Evolutionary conservation across 2,329 filamentous ascomycete species (phyloP), one percentile per base, ranked within the genome.

Genomic region (Arthroderma uncinatum): DNA sequence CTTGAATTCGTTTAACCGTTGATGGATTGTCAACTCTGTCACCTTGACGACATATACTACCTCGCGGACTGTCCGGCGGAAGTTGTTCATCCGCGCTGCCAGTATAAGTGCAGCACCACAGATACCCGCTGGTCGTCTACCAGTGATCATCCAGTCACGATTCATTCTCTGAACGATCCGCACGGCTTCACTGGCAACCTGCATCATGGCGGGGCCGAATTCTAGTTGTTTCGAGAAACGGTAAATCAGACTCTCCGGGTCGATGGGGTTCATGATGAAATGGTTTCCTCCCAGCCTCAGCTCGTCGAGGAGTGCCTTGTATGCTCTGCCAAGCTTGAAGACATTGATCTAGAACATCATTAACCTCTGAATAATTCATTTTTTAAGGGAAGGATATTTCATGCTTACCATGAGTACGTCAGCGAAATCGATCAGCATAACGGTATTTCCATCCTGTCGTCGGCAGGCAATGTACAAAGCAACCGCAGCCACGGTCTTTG

Each of bases 11-110:
- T 91, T 85, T 8, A 98, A 76, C 60, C 93, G 89, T 68, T 92
- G 89, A 66, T 90, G 87, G 59, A 98, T 89, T 6, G 93, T 98
- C 60, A 89, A 82, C 62, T 94, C 94, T 42, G 91, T 94, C 54
- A 97, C 91, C 69, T 96, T 97, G 69, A 96, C 92, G 37, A 96
- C 88, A 69, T 95, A 97, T n/a, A 97, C 92, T 7, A 98, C 87
- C 72, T 98, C 93, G 30, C 90, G 83, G 10, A 95, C 84, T 0
- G 90, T 95, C 16, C 93, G 85, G 47, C 92, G 86, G 68, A 94
- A 98, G 71, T 97, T 97, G 79, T 96, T 95, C 86, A 97, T 97
- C 55, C 93, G 87, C 7, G 93, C 92, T 5, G 93, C 93, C 70
- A 98, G 85, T 60, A 98, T 87, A 52, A 98, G 80, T 63, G 91